Conservation (phyloP, 1,284 basidiomycete genomes). For the Cutaneotrichosporon cutaneum region DNA sequence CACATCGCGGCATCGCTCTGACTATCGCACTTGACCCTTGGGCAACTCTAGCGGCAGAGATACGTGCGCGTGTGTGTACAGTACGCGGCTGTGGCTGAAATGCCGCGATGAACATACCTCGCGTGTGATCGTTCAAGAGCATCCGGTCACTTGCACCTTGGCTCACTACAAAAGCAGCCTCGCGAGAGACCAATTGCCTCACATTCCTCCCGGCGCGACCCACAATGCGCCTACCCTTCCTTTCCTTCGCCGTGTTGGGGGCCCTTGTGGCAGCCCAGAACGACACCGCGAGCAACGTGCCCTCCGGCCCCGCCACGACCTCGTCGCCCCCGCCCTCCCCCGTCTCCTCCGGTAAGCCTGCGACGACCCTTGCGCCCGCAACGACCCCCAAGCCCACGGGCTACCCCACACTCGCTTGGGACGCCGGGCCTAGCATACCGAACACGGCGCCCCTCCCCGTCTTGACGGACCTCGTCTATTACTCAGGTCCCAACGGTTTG, state of each 20-base stretch:
- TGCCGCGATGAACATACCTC: no score
- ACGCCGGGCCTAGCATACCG: constrained; percentile 1
- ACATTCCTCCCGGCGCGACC: no score
- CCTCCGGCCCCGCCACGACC: not conserved
- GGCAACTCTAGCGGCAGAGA: no score
- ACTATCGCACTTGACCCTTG: no score
- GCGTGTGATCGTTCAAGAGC: no score
- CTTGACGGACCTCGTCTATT: not conserved
- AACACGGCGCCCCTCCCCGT: constrained; percentile 1
- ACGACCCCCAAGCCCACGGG: not conserved
- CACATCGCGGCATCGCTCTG: no score
- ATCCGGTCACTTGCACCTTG: no score
- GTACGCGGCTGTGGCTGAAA: no score
- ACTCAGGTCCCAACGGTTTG: constrained; percentile 1
- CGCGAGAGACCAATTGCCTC: not conserved
- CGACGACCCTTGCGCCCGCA: not conserved
- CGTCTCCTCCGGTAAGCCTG: not conserved
- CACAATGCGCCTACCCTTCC: not conserved
- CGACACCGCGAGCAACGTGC: no score
- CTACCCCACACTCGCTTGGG: constrained; percentile 7
- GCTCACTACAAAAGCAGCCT: not conserved
- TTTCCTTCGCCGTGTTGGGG: not conserved
- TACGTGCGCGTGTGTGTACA: no score
- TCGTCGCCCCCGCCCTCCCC: not conserved
- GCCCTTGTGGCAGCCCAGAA: not conserved